A percentile compares a stretch with the other conserved stretches of the same genome.
Conservation (phyloP, 352 stramenopile species). For the Pythium rhizo-oryzae region DNA sequence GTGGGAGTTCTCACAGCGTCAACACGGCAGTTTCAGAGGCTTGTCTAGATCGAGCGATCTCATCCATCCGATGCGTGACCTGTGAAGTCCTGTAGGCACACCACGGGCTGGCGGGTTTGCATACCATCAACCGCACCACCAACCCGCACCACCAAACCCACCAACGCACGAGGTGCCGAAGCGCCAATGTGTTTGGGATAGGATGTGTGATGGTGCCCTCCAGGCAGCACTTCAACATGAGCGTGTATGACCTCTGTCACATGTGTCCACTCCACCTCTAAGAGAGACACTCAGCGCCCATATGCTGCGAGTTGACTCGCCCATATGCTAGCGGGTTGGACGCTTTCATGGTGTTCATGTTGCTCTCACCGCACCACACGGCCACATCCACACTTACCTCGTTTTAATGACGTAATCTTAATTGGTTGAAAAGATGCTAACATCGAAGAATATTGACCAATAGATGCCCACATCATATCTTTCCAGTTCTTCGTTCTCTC, state of each 20-base stretch:
- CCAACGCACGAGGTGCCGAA: too few relatives aligned
- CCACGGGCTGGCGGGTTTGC: neutral
- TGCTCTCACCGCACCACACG: neutral
- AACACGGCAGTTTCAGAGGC: neutral
- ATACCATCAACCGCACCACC: neutral
- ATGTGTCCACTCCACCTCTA: slow-evolving; percentile 3
- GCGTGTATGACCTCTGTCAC: neutral
- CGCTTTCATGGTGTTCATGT: neutral
- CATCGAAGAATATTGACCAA: too few relatives aligned
- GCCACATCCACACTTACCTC: too few relatives aligned
- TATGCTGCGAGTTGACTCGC: neutral
- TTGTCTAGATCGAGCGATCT: neutral
- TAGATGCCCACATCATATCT: neutral
- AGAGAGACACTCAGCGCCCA: neutral
- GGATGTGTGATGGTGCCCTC: neutral
- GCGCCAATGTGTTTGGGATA: too few relatives aligned
- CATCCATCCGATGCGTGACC: neutral
- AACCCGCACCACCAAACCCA: too few relatives aligned
- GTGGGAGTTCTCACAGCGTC: neutral
- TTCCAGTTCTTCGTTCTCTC: neutral
- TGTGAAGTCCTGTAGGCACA: neutral
- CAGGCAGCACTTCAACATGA: neutral
- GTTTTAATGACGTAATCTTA: neutral
- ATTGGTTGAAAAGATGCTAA: slow-evolving; percentile 10
- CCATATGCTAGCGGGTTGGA: slow-evolving; percentile 3